Conservation (phyloP, 331 rosid genomes). For the Rosa hybrid region DNA sequence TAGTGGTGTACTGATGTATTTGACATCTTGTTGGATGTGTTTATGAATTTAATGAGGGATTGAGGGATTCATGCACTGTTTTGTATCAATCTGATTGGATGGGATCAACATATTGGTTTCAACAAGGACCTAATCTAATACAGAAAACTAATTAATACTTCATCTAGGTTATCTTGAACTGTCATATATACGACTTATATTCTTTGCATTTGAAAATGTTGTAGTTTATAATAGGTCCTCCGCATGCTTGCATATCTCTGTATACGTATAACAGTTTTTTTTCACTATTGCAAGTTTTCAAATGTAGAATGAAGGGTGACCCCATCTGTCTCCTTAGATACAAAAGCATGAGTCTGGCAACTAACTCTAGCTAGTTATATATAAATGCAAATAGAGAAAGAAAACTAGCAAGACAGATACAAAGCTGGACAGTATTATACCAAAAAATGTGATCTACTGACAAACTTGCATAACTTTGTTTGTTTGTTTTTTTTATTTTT, state of each 20-base stretch:
- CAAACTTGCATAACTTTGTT: not conserved
- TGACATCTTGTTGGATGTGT: no score
- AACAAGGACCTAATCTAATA: not conserved
- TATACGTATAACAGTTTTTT: not conserved
- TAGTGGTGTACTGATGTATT: no score
- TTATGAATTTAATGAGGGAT: no score
- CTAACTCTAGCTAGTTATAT: not conserved
- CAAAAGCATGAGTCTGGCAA: not conserved
- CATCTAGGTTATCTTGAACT: not conserved
- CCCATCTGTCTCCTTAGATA: not conserved
- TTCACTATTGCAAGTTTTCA: not conserved
- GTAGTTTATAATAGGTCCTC: not conserved
- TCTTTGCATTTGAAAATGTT: not conserved
- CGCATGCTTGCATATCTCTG: not conserved
- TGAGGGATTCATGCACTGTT: no score
- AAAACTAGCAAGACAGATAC: not conserved
- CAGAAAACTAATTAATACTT: not conserved
- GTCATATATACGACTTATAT: not conserved
- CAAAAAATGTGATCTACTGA: not conserved
- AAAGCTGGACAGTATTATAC: not conserved
- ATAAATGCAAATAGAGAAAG: not conserved
- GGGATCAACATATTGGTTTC: not conserved
- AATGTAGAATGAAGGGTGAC: not conserved
- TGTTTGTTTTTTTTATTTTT: no score
- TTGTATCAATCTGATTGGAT: not conserved